phyloP scores from a whole-genome alignment of 2,329 filamentous ascomycete genomes.

The Davidsoniella eucalypti region DNA sequence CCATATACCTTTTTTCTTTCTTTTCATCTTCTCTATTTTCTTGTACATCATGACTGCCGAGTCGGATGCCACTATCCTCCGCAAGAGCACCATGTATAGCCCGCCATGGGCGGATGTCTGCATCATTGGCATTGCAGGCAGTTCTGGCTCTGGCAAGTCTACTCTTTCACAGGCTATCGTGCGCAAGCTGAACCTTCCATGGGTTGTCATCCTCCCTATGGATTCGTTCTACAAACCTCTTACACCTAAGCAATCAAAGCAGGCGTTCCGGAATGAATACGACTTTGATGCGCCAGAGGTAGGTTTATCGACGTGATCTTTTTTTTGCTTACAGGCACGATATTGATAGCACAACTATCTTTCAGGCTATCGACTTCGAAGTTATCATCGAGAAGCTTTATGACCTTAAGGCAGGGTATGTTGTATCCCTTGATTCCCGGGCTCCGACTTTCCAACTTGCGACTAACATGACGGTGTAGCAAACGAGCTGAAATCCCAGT shows the following conservation, averaged over 20 bases:
- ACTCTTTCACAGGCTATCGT: slow-evolving; percentile 87
- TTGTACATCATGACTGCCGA: not conserved
- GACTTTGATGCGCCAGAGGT: slow-evolving; percentile 86
- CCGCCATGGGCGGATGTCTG: slow-evolving; percentile 93
- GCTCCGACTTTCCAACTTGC: not conserved
- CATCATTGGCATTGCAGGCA: slow-evolving; percentile 91
- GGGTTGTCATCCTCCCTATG: slow-evolving; percentile 97
- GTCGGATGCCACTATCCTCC: not conserved
- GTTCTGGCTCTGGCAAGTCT: slow-evolving; percentile 87
- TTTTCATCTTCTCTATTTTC: not conserved
- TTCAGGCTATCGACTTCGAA: slow-evolving; percentile 78
- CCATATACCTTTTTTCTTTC: not conserved
- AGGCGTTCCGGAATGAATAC: slow-evolving; percentile 79
- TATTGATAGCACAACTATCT: not conserved
- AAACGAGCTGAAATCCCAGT: slow-evolving; percentile 81
- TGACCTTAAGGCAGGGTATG: slow-evolving; percentile 83
- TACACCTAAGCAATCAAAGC: slow-evolving; percentile 57
- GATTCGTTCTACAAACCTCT: slow-evolving; percentile 96
- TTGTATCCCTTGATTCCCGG: not conserved
- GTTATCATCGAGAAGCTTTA: slow-evolving; percentile 59
- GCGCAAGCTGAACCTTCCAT: slow-evolving; percentile 74
- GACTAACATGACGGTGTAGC: slow-evolving; percentile 25
- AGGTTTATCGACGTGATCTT: slow-evolving; percentile 10
- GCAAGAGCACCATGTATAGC: slow-evolving; percentile 38
- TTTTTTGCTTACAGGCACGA: not conserved